A percentile compares a stretch with the other conserved stretches of the same genome.
These are phyloP conservation scores for Keithomyces neogunnii DNA, from an alignment of 2,329 filamentous ascomycete genomes.

Conservation along the genomic window DNA sequence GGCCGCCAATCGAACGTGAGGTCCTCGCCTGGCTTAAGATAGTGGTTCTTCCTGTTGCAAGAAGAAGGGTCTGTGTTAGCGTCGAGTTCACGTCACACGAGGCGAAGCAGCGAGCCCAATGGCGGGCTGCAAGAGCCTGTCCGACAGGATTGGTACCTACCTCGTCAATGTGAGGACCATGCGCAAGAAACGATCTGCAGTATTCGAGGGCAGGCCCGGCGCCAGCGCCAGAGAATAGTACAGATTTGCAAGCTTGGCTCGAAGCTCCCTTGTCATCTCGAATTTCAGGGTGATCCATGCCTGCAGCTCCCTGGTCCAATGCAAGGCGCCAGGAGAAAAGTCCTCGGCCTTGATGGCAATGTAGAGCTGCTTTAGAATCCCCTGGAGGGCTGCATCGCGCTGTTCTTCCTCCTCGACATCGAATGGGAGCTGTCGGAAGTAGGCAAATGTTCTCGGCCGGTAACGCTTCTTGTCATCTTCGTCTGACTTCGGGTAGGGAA, in stretches of 20 bases:
- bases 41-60: constrained; percentile 73
- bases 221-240: constrained; percentile 93
- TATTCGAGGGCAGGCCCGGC: constrained; percentile 73
- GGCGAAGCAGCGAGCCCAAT: not conserved
- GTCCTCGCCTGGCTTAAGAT: constrained; percentile 83
- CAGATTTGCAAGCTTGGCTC: constrained; percentile 76
- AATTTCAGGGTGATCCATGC: constrained; percentile 97
- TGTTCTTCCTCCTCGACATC: constrained; percentile 71
- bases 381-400: constrained; percentile 69
- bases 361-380: constrained; percentile 90
- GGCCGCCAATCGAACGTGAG: constrained; percentile 89
- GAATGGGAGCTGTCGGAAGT: constrained; percentile 86
- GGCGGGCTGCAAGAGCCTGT: not conserved
- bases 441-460: constrained; percentile 85
- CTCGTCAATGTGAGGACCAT: constrained; percentile 97
- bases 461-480: constrained; percentile 56
- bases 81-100: constrained; percentile 1
- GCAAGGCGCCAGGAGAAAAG: constrained; percentile 84
- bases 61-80: constrained; percentile 3
- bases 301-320: constrained; percentile 94
- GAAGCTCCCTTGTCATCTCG: constrained; percentile 77
- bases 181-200: constrained; percentile 85
- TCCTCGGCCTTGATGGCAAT: constrained; percentile 87
- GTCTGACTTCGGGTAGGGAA: constrained; percentile 41
- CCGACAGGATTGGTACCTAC: constrained; percentile 39